Evolutionary conservation across 2,329 filamentous ascomycete genomes (phyloP), one percentile per base, ranked within the genome.

Genomic region (Coniochaeta sp.): DNA sequence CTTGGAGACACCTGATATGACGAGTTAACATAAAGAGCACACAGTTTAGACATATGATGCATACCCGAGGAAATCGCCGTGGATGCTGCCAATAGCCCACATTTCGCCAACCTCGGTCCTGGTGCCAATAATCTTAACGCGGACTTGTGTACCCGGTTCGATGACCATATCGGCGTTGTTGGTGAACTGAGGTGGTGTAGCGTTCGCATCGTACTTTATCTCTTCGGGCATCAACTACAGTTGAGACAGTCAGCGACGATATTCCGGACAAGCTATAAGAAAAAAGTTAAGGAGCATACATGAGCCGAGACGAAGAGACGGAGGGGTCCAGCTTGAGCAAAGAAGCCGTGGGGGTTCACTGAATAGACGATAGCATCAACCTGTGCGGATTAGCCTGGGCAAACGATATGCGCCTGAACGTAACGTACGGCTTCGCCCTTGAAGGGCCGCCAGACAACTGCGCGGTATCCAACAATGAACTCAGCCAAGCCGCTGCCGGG

Each of bases 71-170:
- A 87, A 89, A 70, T 89, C 86, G 71, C 89, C 93, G 77, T 96
- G 96, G 78, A 99, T 97, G 67, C 91, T 98, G 62, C 93, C 95
- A 73, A 99, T 96, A 40, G 93, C 95, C 82, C 90, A 97, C 84
- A 99, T 96, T 72, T 91, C 89, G 64, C 91, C 91, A 58, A 98
- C 91, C 73, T 98, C 95, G 65, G 90, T 93, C 75, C 96, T 86
- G 58, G 93, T 90, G 75, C 95, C 95, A 68, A 97, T 91, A 64
- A 99, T 88, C 77, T 97, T 97, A 65, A 98, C 86, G 55, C 95
- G 90, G 64, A 99, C 86, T 68, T 96, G 93, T 17, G 93, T 96
- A 56, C 92, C 91, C 62, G 92, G 91, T 76, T 98, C 93, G 69
- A 99, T 96, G 38, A 92, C 88, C 66, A 93, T 91, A 66, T 96